These are phyloP conservation scores for Nigrospora oryzae DNA, from an alignment of 2,329 filamentous ascomycete species.

Conservation along the genomic window DNA sequence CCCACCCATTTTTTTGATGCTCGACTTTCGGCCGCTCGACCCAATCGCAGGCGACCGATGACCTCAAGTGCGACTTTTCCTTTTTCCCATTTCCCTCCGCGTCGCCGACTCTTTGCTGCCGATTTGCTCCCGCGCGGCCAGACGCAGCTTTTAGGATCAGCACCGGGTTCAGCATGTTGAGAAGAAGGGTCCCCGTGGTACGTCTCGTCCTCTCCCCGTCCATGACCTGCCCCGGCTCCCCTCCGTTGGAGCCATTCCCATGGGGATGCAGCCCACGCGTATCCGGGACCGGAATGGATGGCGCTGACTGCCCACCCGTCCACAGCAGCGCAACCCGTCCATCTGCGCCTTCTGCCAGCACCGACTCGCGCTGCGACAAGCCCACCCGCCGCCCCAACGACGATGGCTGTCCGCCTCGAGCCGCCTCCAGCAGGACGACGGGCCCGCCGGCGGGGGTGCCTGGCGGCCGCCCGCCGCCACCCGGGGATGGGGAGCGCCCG, in stretches of 20 bases:
- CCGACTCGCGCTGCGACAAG: slow-evolving; percentile 11
- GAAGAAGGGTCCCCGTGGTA: slow-evolving; percentile 18
- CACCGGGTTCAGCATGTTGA: slow-evolving; percentile 15
- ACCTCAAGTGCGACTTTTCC: no score
- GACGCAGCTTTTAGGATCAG: no score
- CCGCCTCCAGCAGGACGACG: slow-evolving; percentile 3
- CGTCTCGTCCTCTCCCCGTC: not conserved
- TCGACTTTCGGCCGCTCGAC: no score
- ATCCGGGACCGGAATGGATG: not conserved
- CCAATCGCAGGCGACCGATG: no score
- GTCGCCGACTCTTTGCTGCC: no score
- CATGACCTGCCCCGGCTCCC: not conserved
- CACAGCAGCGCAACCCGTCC: slow-evolving; percentile 15
- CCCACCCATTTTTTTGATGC: no score
- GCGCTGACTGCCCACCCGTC: not conserved
- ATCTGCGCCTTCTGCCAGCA: slow-evolving; percentile 20
- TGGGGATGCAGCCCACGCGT: no score
- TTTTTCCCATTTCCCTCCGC: no score
- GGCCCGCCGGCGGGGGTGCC: not conserved
- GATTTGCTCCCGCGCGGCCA: no score
- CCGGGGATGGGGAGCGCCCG: not conserved
- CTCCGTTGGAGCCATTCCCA: no score
- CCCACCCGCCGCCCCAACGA: slow-evolving; percentile 5
- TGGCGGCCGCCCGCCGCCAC: not conserved
- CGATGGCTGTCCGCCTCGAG: slow-evolving; percentile 10